Base-by-base conservation (phyloP, 2,329 filamentous ascomycete genomes). In the Ophiostoma quercus region DNA sequence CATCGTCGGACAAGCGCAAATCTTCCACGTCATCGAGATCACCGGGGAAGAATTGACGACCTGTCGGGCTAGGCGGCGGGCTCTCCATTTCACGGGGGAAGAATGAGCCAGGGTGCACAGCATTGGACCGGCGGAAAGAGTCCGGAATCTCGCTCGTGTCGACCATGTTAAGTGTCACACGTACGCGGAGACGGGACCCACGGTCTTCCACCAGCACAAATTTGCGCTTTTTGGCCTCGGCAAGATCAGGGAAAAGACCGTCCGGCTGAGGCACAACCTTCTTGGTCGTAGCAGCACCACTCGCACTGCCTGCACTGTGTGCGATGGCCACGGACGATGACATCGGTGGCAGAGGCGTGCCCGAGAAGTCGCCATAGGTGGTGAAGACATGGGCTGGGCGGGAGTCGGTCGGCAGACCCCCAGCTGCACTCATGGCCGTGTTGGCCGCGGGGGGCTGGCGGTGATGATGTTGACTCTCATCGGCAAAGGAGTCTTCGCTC, bases 61-160 rank as follows among this genome's bases (percentile, higher is more conserved):
- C 90, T 0, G 89, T 89, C 1, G 91, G 88, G 68, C 88, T 91
- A 0, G 91, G 90, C 14, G 92, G 90, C 8, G 91, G 91, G 71
- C 89, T 91, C 76, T 94, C 92, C 92, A 97, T 96, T 80, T 97
- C 92, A 62, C 92, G 88, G 0, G 94, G 92, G 77, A 95, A 97
- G 80, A 94, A 98, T 70, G 92, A 94, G 66, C 93, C 90, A 9
- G 94, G 94, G 76, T 90, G 98, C 1, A 98, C 94, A 11, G 92
- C 92, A 75, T 94, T 94, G 69, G 87, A 88, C 80, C 93, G 93
- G 74, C 94, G 91, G 82, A 97, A 97, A 19, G 92, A 95, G 79
- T 98, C 94, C 1, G 94, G 94, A 77, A 98, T 96, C 79, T 98
- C 94, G 76, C 94, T 90, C 82, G 95, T 96, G 78, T 97, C 91